Conservation (phyloP, 371 early-diverging fungal species). For the Rhizopus microsporus region DNA sequence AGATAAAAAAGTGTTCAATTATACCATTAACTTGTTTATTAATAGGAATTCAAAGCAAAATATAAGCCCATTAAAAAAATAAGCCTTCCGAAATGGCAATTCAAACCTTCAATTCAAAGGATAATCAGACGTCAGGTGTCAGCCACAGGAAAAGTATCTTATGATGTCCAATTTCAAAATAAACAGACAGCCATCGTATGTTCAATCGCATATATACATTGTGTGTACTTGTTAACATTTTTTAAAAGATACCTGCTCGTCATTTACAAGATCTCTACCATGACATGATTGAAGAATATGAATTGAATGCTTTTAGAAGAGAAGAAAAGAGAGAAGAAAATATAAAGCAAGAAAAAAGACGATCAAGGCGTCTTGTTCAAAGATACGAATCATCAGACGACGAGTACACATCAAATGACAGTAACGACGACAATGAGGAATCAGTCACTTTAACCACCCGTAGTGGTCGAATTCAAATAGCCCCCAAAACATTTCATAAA, state of each 20-base stretch:
- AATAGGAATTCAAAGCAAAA: neutral
- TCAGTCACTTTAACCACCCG: neutral
- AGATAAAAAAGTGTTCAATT: neutral
- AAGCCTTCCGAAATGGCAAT: neutral
- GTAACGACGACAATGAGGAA: neutral
- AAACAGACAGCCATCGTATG: slow-evolving; percentile 13
- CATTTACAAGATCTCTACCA: slow-evolving; percentile 2
- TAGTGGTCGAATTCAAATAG: neutral
- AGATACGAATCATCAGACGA: slow-evolving; percentile 1
- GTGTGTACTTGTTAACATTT: neutral
- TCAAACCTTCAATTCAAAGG: slow-evolving; percentile 1
- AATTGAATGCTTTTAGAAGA: neutral
- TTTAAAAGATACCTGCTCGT: slow-evolving; percentile 5
- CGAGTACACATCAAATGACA: neutral
- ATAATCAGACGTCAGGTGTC: neutral
- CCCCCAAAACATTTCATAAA: neutral
- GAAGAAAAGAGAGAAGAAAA: neutral
- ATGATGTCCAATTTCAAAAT: slow-evolving; percentile 12
- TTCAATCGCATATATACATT: neutral
- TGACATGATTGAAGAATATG: slow-evolving; percentile 12
- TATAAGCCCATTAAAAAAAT: neutral
- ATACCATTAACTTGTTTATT: neutral
- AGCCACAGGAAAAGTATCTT: slow-evolving; percentile 5
- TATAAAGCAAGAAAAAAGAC: neutral
- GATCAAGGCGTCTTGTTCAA: neutral